Base-by-base conservation (phyloP, 2,329 filamentous ascomycete genomes). In the Talaromyces amestolkiae region DNA sequence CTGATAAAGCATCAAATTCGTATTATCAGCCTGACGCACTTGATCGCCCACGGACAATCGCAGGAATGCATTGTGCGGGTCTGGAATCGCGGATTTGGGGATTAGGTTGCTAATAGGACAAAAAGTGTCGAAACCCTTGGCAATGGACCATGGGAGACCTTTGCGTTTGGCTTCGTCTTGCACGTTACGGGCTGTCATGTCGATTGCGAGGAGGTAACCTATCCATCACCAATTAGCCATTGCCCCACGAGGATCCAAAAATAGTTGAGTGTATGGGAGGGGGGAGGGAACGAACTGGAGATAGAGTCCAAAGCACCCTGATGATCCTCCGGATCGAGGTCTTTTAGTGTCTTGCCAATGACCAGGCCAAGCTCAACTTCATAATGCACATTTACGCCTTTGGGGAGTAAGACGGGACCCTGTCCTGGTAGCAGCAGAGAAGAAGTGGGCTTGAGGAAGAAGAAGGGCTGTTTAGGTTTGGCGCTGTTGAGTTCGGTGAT, bases 71-170 rank as follows among this genome's bases (percentile, higher is more conserved):
- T 94, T 87, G 77, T 98, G 93, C 37, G 95, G 95, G 79, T 98
- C 88, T 13, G 90, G 86, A 71, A 99, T 92, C 69, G 85, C 84
- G 41, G 86, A 83, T 82, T 96, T 96, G 71, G 88, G 83, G 72
- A 99, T 96, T 64, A 91, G 83, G 69, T 89, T 83, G 77, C 90
- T 92, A 74, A 99, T 86, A 66, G 95, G 95, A 61, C 96, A 85
- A 83, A 99, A 99, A 3, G 95, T 98, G 78, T 99, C 95, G 77
- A 98, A 99, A 56, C 95, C 95, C 83, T 99, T 99, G 71, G 92
- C 90, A 70, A 97, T 97, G 73, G 89, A 88, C 95, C 95, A 99
- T 8, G 95, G 95, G 17, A 98, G 88, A 41, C 95, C 93, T 84
- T 95, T 97, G 81, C 91, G 92, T 87, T 98, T 99, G 70, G 94